Evolutionary conservation across 139 green algal species (phyloP), one percentile per base, ranked within the genome.

Genomic region (Gonium pectorale): DNA sequence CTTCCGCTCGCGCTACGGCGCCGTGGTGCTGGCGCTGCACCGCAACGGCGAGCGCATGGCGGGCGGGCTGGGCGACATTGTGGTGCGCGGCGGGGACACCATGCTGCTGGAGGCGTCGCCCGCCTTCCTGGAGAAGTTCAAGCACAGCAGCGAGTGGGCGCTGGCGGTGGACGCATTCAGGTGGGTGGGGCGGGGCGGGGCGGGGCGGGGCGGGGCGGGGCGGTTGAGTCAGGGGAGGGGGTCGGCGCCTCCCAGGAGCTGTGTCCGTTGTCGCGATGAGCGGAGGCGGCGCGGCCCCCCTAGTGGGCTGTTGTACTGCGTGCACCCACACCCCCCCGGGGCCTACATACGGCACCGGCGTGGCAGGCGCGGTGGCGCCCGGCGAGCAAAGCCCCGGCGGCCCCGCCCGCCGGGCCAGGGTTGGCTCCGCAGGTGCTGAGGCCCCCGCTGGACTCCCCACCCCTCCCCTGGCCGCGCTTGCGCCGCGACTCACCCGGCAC

Each of bases 51-150:
- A 83, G 62, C 83, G 83, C 35, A 37, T 86, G 8, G 35, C 26
- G 33, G 79, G 79, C 26, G 66, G 79, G 26, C 66, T 86, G 29
- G 79, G 79, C 6, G 79, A 86, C 49, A 86, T 86, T 26, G 66
- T 70, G 1, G 66, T 95, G 31, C 74, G 71, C 66, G 82, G 87
- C 38, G 92, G 92, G 17, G 92, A 95, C 87, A 84, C 90, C 46
- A 85, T 95, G 79, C 86, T 95, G 52, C 77, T 95, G 21, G 92
- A 93, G 75, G 85, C 90, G 22, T 67, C 73, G 27, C 49, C 66
- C 46, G 79, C 68, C 79, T 86, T 86, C 41, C 46, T 86, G 37
- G 49, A 78, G 37, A 59, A 62, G n/a, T 75, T 78, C 66, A 77
- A 78, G n/a, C 49, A 86, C 79, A 54, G 31, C 4, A 46, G 33